Conservation (phyloP, 2,329 filamentous ascomycete genomes). For the Fusarium verticillioides region DNA sequence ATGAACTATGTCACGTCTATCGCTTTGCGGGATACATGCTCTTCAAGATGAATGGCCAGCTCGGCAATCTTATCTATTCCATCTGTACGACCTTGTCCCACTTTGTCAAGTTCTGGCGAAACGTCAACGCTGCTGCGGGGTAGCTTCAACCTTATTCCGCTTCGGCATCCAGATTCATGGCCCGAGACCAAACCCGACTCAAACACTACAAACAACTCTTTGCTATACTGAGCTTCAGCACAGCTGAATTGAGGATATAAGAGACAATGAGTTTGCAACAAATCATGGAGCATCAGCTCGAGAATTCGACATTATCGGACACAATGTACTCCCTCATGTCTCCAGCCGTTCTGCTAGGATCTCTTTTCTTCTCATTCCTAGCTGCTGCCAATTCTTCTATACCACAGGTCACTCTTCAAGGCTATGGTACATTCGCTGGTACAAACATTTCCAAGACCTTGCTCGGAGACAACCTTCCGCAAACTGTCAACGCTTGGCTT, state of each 20-base stretch:
- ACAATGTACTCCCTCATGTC: not conserved
- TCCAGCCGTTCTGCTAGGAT: not conserved
- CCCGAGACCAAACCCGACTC: not conserved
- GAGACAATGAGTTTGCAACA: not conserved
- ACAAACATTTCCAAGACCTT: not conserved
- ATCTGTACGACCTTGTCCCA: not conserved
- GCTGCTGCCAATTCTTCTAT: not conserved
- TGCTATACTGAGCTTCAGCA: not conserved
- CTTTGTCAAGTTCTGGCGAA: not conserved
- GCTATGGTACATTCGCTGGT: not conserved
- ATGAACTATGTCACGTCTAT: not conserved
- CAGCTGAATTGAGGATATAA: no score
- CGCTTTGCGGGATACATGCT: not conserved
- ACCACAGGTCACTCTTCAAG: slow-evolving; percentile 1
- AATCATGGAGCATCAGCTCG: not conserved
- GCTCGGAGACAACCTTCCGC: not conserved
- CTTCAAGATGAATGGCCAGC: not conserved
- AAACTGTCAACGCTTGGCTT: slow-evolving; percentile 1
- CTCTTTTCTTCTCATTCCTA: not conserved
- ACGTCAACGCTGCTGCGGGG: not conserved
- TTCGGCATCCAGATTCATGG: not conserved
- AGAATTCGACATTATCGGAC: not conserved
- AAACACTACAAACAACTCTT: not conserved
- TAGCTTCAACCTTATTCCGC: not conserved
- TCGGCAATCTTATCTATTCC: not conserved